A percentile compares a stretch with the other conserved stretches of the same genome.
Conservation (phyloP, 73 alveolate species). For the Paramecium octaurelia region DNA sequence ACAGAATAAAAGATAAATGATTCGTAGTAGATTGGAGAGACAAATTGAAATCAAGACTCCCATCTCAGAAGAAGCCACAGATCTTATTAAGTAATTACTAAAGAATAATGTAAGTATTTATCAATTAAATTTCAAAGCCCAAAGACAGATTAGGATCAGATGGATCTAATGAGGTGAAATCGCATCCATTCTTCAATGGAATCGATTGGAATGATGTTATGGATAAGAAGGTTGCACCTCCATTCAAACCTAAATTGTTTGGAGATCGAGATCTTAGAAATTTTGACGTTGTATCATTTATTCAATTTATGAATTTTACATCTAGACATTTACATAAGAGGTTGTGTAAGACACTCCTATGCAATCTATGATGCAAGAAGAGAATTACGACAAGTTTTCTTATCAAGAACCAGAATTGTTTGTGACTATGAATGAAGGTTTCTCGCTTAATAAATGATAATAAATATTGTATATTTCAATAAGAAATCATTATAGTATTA, state of each 20-base stretch:
- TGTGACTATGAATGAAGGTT: background rate
- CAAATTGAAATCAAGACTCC: background rate
- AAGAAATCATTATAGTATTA: background rate
- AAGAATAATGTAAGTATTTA: constrained; percentile 36
- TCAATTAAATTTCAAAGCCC: background rate
- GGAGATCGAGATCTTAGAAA: constrained; percentile 64
- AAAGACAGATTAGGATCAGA: constrained; percentile 73
- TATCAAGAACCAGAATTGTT: constrained; percentile 24
- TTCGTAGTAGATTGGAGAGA: constrained; percentile 49
- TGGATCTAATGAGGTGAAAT: constrained; percentile 66
- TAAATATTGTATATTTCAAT: background rate
- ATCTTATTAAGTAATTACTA: background rate
- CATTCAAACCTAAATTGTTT: constrained; percentile 69
- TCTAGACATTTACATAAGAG: constrained; percentile 38
- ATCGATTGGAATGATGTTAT: constrained; percentile 56
- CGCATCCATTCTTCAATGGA: constrained; percentile 69
- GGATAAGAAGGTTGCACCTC: constrained; percentile 72
- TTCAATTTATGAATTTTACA: background rate
- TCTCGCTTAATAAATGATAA: constrained; percentile 5
- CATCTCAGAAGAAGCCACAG: background rate
- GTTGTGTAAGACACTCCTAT: constrained; percentile 20
- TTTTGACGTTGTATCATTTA: constrained; percentile 56
- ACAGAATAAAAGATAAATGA: constrained; percentile 55
- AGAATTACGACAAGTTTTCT: constrained; percentile 21
- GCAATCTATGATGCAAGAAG: background rate